Conservation (phyloP, 1,284 basidiomycete genomes). For the Trichosporon sp. region DNA sequence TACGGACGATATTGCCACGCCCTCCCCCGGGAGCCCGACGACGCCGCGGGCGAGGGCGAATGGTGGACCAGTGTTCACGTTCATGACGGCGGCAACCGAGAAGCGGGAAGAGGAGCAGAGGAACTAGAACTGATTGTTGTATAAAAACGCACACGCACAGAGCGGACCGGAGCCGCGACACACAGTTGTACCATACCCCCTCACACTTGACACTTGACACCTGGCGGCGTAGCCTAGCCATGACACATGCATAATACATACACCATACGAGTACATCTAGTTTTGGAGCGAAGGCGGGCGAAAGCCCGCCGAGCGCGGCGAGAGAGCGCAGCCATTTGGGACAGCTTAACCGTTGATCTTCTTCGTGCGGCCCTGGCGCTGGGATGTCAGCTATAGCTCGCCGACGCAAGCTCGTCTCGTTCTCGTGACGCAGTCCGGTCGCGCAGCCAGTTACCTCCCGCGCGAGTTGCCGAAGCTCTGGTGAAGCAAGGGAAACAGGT, state of each 20-base stretch:
- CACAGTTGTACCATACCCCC: background rate
- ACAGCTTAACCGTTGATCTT: constrained; percentile 54
- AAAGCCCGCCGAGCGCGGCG: background rate
- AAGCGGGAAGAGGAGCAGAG: background rate
- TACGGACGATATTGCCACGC: too few species aligned
- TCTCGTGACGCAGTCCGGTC: too few species aligned
- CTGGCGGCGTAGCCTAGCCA: background rate
- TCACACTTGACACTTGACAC: too few species aligned
- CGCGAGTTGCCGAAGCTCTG: too few species aligned
- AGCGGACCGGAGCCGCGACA: too few species aligned
- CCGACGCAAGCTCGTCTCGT: too few species aligned
- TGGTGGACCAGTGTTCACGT: background rate
- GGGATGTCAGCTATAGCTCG: constrained; percentile 23
- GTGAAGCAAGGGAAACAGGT: too few species aligned
- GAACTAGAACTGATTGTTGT: background rate
- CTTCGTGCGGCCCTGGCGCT: constrained; percentile 57
- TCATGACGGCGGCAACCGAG: background rate
- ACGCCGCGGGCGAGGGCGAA: background rate
- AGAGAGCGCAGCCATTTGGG: background rate
- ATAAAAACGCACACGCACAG: background rate
- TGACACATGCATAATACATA: constrained; percentile 17
- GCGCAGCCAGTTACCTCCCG: too few species aligned
- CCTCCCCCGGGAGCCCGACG: background rate
- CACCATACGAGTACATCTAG: constrained; percentile 10
- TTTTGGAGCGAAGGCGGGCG: background rate